Evolutionary conservation across 192 early-diverging fungal genomes (phyloP), one percentile per base, ranked within the genome.

Genomic region (Rhizophagus clarus): DNA sequence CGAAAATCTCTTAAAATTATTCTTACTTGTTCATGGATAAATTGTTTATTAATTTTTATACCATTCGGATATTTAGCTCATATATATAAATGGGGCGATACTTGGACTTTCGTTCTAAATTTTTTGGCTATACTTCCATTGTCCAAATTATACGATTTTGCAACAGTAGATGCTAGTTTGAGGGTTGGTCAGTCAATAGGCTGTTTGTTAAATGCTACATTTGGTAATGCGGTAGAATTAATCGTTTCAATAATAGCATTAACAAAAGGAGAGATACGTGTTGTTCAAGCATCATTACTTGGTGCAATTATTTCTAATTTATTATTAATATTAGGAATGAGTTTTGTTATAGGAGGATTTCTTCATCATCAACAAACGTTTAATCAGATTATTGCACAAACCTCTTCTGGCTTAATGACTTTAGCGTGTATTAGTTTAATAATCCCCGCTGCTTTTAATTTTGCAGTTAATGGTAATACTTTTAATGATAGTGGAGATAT

Each of bases 101-200:
- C 89, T 49, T 81, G 90, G 11, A 82, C 91, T 1, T 99, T 99
- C 79, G 71, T 89, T 24, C 86, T 96, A 61, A 99, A 98, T 89
- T 96, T 98, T 63, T 89, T 95, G 31, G 97, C 95, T 8, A 95
- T 98, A 62, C 84, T 99, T 29, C 95, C 96, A 31, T 84, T 99
- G 60, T 97, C 97, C 31, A 96, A 97, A 34, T 76, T 76, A 31
- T 29, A 61, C 20, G 56, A n/a, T 37, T 62, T 60, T 26, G 71
- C 45, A 6, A 73, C 71, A 0, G 71, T 45, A 7, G 71, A 73
- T 47, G 45, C 28, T 73, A n/a, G 37, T 14, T 47, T 47, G 11
- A 40, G 42, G 1, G 15, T 45, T 28, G 42, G 42, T 28, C 81
- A 92, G 87, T 84, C 90, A 47, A 86, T 97, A 56, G 97, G 96